Evolutionary conservation across 1,139 yeast species (phyloP).

Genomic region (Scheffersomyces quercinus): DNA sequence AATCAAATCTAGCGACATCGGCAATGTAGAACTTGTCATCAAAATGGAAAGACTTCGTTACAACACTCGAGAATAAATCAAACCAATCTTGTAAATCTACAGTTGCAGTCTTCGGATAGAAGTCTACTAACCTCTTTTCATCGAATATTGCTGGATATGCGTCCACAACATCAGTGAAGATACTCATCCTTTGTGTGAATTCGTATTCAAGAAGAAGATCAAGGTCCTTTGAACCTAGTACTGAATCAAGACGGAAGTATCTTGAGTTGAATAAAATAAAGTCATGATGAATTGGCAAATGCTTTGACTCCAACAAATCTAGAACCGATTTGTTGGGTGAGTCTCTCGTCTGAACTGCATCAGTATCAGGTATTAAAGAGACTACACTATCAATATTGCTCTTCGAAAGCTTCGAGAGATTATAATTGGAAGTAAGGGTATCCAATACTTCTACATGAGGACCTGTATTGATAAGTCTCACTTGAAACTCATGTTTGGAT

Average conservation of each 20-base stretch:
- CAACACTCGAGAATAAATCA: conserved; percentile 43
- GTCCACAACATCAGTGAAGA: conserved; percentile 29
- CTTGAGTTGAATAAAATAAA: conserved; percentile 44
- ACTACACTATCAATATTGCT: conserved; percentile 16
- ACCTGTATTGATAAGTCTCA: conserved; percentile 37
- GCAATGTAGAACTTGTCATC: conserved; percentile 34
- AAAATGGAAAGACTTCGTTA: conserved; percentile 48
- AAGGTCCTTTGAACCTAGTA: conserved; percentile 23
- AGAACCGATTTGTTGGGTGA: conserved; percentile 5
- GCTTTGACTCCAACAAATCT: conserved; percentile 22
- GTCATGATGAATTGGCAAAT: conserved; percentile 36
- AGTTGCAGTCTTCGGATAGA: conserved; percentile 20
- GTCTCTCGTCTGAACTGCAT: too few relatives aligned
- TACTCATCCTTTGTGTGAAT: conserved; percentile 30
- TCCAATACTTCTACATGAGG: conserved; percentile 8
- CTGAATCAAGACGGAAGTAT: conserved; percentile 32
- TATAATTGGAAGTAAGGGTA: conserved; percentile 6
- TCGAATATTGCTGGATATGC: conserved; percentile 33
- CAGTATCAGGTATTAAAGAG: too few relatives aligned
- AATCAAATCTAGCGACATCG: conserved; percentile 43
- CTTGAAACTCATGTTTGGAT: conserved; percentile 27
- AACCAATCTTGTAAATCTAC: conserved; percentile 38
- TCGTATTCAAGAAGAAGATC: conserved; percentile 37
- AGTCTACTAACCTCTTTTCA: neutral
- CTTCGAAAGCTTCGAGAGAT: conserved; percentile 12